A percentile compares a stretch with the other conserved stretches of the same genome.
phyloP scores from a whole-genome alignment of 805 yeast species.

The Metschnikowia sp. region DNA sequence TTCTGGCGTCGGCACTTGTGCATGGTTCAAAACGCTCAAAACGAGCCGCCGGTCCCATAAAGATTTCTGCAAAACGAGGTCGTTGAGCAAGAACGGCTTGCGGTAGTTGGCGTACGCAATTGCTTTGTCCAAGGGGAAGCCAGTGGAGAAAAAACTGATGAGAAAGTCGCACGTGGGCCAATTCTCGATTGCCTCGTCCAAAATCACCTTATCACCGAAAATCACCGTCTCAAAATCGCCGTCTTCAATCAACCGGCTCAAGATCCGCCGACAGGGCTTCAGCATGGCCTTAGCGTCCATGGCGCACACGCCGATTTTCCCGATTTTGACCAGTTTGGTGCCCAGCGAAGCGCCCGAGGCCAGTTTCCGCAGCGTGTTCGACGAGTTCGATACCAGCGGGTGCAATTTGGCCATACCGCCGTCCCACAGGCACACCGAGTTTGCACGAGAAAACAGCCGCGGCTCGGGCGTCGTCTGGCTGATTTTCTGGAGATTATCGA shows the following conservation, averaged over 20 bases:
- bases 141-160: conserved; percentile 89
- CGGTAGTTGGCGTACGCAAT: conserved; percentile 84
- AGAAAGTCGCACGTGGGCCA: conserved; percentile 99
- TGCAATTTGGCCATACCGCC: conserved; percentile 25
- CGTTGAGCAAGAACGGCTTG: conserved; percentile 87
- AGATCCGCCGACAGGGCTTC: conserved; percentile 90
- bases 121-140: conserved; percentile 95
- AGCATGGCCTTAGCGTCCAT: conserved; percentile 96
- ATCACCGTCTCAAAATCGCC: conserved; percentile 97
- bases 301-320: conserved; percentile 97
- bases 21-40: conserved; percentile 69
- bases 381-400: conserved; percentile 36
- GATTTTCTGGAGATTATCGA: conserved; percentile 18
- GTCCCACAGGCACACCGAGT: conserved; percentile 21
- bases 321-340: conserved; percentile 56
- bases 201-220: conserved; percentile 93
- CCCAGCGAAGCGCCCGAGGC: conserved; percentile 3
- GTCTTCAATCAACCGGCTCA: conserved; percentile 81
- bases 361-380: conserved; percentile 25
- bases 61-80: conserved; percentile 84
- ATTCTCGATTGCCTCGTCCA: conserved; percentile 90
- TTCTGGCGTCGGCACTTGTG: conserved; percentile 85
- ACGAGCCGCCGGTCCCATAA: conserved; percentile 98
- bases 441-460: conserved; percentile 20
- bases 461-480: conserved; percentile 14